phyloP scores from a whole-genome alignment of 2,329 filamentous ascomycete species.

The Colletotrichum karsti region DNA sequence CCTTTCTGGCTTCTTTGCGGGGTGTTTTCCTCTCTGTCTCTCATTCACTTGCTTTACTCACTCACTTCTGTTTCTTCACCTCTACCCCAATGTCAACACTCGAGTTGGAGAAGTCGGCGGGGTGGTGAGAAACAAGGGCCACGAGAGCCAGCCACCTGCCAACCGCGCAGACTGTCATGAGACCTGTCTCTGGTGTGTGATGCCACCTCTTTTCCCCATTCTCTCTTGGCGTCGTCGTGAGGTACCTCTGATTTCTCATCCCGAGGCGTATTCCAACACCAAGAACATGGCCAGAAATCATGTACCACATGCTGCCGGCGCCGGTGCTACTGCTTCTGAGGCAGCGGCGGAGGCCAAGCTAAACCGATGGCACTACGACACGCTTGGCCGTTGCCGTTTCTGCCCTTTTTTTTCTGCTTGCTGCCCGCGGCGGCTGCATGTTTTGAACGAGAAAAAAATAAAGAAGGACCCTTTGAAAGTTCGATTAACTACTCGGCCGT shows the following conservation, averaged over 20 bases:
- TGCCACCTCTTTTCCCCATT: background rate
- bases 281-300: background rate
- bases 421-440: background rate
- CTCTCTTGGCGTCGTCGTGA: background rate
- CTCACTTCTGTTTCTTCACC: too few relatives aligned
- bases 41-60: too few relatives aligned
- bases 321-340: constrained; percentile 3
- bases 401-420: background rate
- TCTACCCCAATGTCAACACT: background rate
- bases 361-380: background rate
- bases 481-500: background rate
- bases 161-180: constrained; percentile 17
- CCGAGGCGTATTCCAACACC: background rate
- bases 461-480: background rate
- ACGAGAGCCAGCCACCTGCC: constrained; percentile 28
- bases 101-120: constrained; percentile 5
- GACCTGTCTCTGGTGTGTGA: constrained; percentile 24
- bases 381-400: background rate
- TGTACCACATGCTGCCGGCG: background rate
- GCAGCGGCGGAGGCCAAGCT: constrained; percentile 1
- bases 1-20: background rate
- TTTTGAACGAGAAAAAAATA: background rate
- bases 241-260: background rate
- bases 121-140: constrained; percentile 7
- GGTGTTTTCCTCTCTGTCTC: background rate